Evolutionary conservation across 345 rosid species (phyloP), one percentile per base, ranked within the genome.

Genomic region (Lumnitzera racemosa): DNA sequence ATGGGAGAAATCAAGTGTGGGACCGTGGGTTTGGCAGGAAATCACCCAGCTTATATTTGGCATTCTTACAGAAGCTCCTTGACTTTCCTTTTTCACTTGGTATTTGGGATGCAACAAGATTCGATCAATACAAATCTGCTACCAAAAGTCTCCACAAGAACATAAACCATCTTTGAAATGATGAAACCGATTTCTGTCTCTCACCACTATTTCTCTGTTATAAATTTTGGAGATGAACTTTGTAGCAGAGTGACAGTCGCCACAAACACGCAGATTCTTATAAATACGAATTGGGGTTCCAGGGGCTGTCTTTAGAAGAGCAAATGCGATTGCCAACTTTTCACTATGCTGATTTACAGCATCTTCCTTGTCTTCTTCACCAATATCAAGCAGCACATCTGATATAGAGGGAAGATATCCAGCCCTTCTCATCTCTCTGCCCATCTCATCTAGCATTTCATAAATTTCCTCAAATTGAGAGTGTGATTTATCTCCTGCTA

Each of bases 261-360:
- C 66, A 59, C 89, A 81, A 63, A 84, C 79, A 56, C 84, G 66
- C 59, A 81, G 66, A 67, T 79, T 77, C 69, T 81, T 75, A 69
- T 77, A 81, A 68, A 84, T 81, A 50, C 84, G 74, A 51, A 81
- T 75, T 46, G 81, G 67, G 55, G 73, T 71, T 25, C 78, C 71
- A 15, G 83, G 75, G 20, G 76, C 66, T 36, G 83, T 76, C 69
- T 59, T 79, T 46, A 81, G 49, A 53, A 83, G 79, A 12, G 79
- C 86, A 71, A 81, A 83, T 49, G 81, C 77, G 63, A 83, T 81
- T 24, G 86, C 89, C 64, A 83, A 59, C 67, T 78, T 81, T 62
- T 83, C 89, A 12, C 86, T 72, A n/a, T 83, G 89, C 68, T 71
- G 73, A 67, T 77, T 80, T 31, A 77, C 58, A 47, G 78, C 74